phyloP scores from a whole-genome alignment of 345 rosid genomes.

The thale cress (Arabidopsis thaliana) region DNA sequence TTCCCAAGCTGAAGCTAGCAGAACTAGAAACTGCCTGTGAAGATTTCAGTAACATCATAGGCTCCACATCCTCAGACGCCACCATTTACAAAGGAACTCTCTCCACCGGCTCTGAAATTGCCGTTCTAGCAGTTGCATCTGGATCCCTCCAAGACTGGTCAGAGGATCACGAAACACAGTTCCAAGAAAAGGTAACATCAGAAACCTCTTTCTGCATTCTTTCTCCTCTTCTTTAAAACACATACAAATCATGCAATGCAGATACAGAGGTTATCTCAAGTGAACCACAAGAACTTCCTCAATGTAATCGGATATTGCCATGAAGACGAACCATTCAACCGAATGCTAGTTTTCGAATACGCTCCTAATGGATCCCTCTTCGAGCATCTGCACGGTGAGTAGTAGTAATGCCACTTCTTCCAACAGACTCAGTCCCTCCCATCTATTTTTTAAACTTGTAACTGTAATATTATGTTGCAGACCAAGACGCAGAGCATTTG shows the following conservation, averaged over 20 bases:
- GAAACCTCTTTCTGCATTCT: not conserved
- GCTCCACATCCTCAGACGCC: slow-evolving; percentile 60
- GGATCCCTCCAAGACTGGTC: slow-evolving; percentile 74
- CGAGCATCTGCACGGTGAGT: slow-evolving; percentile 89
- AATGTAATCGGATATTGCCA: slow-evolving; percentile 89
- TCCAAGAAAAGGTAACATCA: slow-evolving; percentile 71
- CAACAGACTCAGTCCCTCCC: not conserved
- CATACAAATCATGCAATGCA: slow-evolving; percentile 48
- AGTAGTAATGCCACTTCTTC: slow-evolving; percentile 2
- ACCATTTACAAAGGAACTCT: slow-evolving; percentile 89
- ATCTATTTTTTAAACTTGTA: not conserved
- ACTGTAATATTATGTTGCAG: slow-evolving; percentile 47
- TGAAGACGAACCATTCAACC: slow-evolving; percentile 82
- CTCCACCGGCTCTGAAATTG: slow-evolving; percentile 89
- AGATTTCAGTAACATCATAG: slow-evolving; percentile 96
- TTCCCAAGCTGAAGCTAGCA: slow-evolving; percentile 84
- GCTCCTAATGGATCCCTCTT: slow-evolving; percentile 92
- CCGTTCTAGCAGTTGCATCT: slow-evolving; percentile 63
- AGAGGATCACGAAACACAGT: slow-evolving; percentile 61
- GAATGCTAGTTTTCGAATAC: slow-evolving; percentile 96
- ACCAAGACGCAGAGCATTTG: slow-evolving; percentile 82
- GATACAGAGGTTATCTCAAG: slow-evolving; percentile 79
- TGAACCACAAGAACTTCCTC: slow-evolving; percentile 92
- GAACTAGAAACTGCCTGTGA: slow-evolving; percentile 96
- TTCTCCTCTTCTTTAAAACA: slow-evolving; percentile 1